A percentile compares a stretch with the other conserved stretches of the same genome.
Evolutionary conservation across 495 filamentous ascomycete genomes (phyloP).

Genomic region (Penicillium dipodomyicola): DNA sequence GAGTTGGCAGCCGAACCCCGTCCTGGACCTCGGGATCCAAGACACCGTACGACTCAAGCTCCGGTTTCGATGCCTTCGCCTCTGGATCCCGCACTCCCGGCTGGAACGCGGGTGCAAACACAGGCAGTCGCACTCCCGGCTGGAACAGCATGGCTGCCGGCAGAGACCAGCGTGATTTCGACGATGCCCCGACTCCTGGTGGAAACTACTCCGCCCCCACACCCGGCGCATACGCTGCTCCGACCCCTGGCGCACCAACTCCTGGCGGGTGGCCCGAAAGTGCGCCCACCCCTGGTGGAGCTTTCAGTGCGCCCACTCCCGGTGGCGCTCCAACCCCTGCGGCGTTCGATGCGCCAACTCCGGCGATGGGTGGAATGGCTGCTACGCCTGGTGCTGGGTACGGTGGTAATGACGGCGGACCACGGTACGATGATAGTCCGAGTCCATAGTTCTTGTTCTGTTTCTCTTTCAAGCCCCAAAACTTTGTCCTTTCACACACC

Average conservation of each 20-base stretch:
- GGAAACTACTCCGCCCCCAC: constrained; percentile 56
- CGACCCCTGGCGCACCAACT: constrained; percentile 77
- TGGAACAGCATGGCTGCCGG: constrained; percentile 34
- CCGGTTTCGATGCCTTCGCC: constrained; percentile 66
- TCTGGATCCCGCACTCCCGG: constrained; percentile 72
- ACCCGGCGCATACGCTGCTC: constrained; percentile 54
- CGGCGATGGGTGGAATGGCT: constrained; percentile 64
- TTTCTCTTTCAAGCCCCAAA: constrained; percentile 4
- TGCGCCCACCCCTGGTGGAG: constrained; percentile 59
- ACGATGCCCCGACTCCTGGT: constrained; percentile 78
- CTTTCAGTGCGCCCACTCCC: constrained; percentile 61
- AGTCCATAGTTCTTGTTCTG: constrained; percentile 38
- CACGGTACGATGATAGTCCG: constrained; percentile 56
- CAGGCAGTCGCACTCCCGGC: constrained; percentile 53
- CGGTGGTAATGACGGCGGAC: constrained; percentile 56
- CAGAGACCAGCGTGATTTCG: constrained; percentile 31
- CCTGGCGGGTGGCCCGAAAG: constrained; percentile 67
- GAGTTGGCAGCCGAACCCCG: constrained; percentile 48
- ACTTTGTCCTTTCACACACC: constrained; percentile 6
- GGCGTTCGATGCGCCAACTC: constrained; percentile 70
- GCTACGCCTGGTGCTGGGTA: constrained; percentile 74
- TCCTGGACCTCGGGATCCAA: constrained; percentile 62
- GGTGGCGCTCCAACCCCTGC: constrained; percentile 57
- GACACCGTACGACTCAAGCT: constrained; percentile 65
- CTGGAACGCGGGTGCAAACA: constrained; percentile 54